These are phyloP conservation scores for Fusarium paranaense DNA, from an alignment of 2,329 filamentous ascomycete genomes.

Conservation along the genomic window DNA sequence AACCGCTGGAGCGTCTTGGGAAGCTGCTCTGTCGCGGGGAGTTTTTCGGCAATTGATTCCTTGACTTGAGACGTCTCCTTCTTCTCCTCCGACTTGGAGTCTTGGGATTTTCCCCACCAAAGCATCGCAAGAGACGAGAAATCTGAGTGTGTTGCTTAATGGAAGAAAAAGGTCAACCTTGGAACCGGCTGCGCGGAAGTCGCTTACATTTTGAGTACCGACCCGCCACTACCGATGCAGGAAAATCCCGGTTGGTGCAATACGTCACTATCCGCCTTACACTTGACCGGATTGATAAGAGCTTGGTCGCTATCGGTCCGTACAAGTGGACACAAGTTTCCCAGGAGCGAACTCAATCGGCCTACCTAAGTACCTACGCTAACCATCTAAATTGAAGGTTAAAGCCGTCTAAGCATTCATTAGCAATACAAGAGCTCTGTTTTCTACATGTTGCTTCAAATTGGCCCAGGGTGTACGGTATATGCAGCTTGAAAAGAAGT, in stretches of 20 bases:
- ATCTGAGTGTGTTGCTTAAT: not conserved
- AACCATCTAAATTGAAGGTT: not conserved
- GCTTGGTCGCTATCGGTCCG: not conserved
- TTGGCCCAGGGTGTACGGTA: not conserved
- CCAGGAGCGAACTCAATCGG: not conserved
- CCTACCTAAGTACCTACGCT: not conserved
- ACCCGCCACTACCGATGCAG: conserved; percentile 22
- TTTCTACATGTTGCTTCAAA: not conserved
- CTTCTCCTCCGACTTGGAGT: conserved; percentile 48
- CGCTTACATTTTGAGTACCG: conserved; percentile 30
- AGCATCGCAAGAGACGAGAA: conserved; percentile 42
- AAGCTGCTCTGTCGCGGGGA: conserved; percentile 63
- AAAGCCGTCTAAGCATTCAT: not conserved
- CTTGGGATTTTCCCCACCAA: conserved; percentile 58
- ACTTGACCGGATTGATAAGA: not conserved
- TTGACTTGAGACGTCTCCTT: conserved; percentile 38
- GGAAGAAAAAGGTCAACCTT: not conserved
- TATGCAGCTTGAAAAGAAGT: not conserved
- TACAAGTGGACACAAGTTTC: not conserved
- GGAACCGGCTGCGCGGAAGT: conserved; percentile 18
- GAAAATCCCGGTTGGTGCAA: not conserved
- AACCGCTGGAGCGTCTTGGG: conserved; percentile 68
- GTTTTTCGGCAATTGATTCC: conserved; percentile 58
- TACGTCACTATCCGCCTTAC: not conserved
- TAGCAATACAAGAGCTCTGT: not conserved